Conservation (phyloP, 2,329 filamentous ascomycete genomes). For the Decorospora gaudefroyi region DNA sequence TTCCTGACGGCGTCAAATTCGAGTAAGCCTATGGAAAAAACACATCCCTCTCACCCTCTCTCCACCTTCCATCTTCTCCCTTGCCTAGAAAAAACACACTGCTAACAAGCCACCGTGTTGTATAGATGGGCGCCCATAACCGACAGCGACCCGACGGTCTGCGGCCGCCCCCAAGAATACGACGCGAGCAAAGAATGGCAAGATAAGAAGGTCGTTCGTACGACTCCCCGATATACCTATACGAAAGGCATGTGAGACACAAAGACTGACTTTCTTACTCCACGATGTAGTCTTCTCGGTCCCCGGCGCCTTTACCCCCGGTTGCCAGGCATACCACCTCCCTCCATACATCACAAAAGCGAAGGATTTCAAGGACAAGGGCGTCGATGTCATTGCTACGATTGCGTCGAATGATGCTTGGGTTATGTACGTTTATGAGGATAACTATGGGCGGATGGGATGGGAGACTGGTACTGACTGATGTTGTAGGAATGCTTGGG, state of each 20-base stretch:
- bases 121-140: conserved; percentile 76
- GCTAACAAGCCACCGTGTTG: conserved; percentile 1
- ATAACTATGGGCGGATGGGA: too few species aligned
- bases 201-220: conserved; percentile 71
- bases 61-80: conserved; percentile 1
- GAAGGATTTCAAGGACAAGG: conserved; percentile 72
- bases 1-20: conserved; percentile 82
- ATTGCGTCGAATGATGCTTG: conserved; percentile 84
- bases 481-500: conserved; percentile 87
- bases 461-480: too few species aligned
- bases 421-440: too few species aligned
- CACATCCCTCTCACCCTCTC: too few species aligned
- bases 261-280: too few species aligned
- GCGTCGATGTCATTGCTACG: conserved; percentile 79
- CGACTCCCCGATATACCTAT: too few species aligned
- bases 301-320: conserved; percentile 81
- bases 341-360: conserved; percentile 80
- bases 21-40: too few species aligned
- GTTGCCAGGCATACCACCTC: conserved; percentile 80
- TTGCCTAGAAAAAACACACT: neutral
- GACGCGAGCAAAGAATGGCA: conserved; percentile 77
- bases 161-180: conserved; percentile 77
- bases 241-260: too few species aligned
- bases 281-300: conserved; percentile 72
- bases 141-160: conserved; percentile 71